These are phyloP conservation scores for Neofusicoccum kwambonambiense DNA, from an alignment of 2,329 filamentous ascomycete species.

Conservation along the genomic window DNA sequence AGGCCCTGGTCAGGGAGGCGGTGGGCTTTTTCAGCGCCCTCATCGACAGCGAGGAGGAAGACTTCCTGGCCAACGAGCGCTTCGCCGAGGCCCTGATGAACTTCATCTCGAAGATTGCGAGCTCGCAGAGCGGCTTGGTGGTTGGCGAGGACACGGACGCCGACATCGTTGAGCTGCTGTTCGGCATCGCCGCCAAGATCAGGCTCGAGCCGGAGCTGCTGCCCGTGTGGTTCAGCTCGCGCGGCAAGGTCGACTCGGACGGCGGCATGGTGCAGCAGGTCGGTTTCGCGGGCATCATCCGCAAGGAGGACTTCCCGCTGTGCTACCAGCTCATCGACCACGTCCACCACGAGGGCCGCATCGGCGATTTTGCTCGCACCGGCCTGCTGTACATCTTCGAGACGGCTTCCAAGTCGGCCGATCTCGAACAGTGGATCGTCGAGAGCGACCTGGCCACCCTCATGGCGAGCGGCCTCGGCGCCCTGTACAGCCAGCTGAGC, in stretches of 20 bases:
- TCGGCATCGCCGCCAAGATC: conserved; percentile 96
- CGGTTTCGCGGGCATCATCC: conserved; percentile 78
- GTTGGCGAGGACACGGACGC: conserved; percentile 79
- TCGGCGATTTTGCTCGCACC: conserved; percentile 93
- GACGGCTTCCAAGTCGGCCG: conserved; percentile 77
- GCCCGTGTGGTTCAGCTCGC: conserved; percentile 81
- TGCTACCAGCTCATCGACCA: conserved; percentile 97
- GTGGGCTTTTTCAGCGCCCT: conserved; percentile 86
- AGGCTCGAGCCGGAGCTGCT: conserved; percentile 83
- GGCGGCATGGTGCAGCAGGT: conserved; percentile 53
- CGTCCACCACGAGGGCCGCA: conserved; percentile 90
- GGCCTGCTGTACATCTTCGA: conserved; percentile 95
- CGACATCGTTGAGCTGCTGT: conserved; percentile 86
- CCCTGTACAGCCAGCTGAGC: conserved; percentile 63
- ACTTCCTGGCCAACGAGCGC: conserved; percentile 79
- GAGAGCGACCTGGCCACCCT: conserved; percentile 94
- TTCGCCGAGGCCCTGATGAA: conserved; percentile 89
- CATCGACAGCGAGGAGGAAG: conserved; percentile 94
- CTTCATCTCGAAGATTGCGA: conserved; percentile 75
- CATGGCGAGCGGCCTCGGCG: conserved; percentile 94
- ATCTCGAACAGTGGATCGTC: conserved; percentile 92
- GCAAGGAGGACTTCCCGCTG: conserved; percentile 87
- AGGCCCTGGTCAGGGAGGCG: conserved; percentile 80
- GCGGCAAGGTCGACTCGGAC: conserved; percentile 42
- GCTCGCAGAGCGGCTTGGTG: conserved; percentile 65